Base-by-base conservation (phyloP, 2,329 filamentous ascomycete genomes). In the Sporothrix variecibatus region DNA sequence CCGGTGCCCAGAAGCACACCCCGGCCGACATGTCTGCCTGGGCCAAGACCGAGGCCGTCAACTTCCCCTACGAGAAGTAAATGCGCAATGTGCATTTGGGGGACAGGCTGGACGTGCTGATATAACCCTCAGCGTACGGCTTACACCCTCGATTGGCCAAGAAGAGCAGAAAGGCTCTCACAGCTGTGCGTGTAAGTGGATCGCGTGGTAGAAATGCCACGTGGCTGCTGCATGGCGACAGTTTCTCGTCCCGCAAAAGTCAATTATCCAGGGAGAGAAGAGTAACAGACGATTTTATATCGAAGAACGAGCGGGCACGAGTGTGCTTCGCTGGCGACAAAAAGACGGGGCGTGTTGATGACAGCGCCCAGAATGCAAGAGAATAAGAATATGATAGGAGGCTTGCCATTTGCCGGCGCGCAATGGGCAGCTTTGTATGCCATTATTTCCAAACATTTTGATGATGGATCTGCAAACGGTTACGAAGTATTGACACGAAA, bases 1-100 rank as follows among this genome's bases (percentile, higher is more conserved):
- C 84, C 58, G 93, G 89, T 72, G 92, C 94, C 23, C 79, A 84
- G 31, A 78, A 78, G 26, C 79, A 80, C 83, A 76, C 78, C 77
- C 80, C 79, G 76, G 80, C 79, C 84, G 77, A 82, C 75, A 58
- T 82, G 51, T 75, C 77, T 73, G 74, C 77, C n/a, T 82, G 81
- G 81, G 78, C 76, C 70, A 76, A 81, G 79, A 76, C 76, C 15
- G 80, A 82, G 75, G 78, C 78, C 8, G 71, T 58, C 49, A 78
- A 79, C 72, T 82, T 82, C 77, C 81, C 81, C 60, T 76, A 75
- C 17, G 78, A 79, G 23, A 73, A 80, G 73, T 81, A 79, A 60
- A 64, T 53, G 46, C 46, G 23, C 65, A n/a, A 23, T 15, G 38
- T 46, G 62, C 23, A 67, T 67, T 67, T 20, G 12, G 38, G 40